These are phyloP conservation scores for Eleusine coracana DNA, from an alignment of 176 grass and related monocot species.

Conservation along the genomic window DNA sequence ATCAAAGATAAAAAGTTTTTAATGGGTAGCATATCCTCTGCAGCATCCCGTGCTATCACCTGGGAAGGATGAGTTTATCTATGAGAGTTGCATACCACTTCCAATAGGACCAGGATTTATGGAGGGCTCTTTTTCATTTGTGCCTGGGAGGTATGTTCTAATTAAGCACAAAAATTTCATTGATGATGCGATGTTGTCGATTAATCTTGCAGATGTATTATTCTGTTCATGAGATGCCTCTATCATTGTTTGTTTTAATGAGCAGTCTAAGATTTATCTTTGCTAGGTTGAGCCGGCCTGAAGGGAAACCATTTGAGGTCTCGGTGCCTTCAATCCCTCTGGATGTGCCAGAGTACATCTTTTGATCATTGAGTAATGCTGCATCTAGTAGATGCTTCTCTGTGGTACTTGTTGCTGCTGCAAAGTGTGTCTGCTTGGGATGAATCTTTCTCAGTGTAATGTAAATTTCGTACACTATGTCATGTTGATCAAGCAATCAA, in stretches of 20 bases:
- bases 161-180: not conserved
- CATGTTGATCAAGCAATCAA: not conserved
- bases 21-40: slow-evolving; percentile 20
- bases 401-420: not conserved
- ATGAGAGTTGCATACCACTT: slow-evolving; percentile 72
- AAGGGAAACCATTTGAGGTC: slow-evolving; percentile 79
- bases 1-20: not conserved
- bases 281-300: slow-evolving; percentile 61
- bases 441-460: not conserved
- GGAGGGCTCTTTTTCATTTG: slow-evolving; percentile 83
- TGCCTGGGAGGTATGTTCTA: slow-evolving; percentile 80
- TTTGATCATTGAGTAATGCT: slow-evolving; percentile 43
- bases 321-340: slow-evolving; percentile 66
- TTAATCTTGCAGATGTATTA: not conserved
- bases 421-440: not conserved
- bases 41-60: slow-evolving; percentile 79
- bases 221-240: not conserved
- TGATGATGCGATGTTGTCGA: not conserved
- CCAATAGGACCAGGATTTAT: slow-evolving; percentile 64
- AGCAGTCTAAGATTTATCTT: slow-evolving; percentile 24
- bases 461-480: not conserved
- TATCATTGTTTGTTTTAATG: not conserved
- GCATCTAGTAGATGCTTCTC: not conserved
- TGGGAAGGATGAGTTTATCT: slow-evolving; percentile 81
- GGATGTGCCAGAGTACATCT: slow-evolving; percentile 62